Conservation (phyloP, 805 yeast species). For the Myxozyma lipomycoides region DNA sequence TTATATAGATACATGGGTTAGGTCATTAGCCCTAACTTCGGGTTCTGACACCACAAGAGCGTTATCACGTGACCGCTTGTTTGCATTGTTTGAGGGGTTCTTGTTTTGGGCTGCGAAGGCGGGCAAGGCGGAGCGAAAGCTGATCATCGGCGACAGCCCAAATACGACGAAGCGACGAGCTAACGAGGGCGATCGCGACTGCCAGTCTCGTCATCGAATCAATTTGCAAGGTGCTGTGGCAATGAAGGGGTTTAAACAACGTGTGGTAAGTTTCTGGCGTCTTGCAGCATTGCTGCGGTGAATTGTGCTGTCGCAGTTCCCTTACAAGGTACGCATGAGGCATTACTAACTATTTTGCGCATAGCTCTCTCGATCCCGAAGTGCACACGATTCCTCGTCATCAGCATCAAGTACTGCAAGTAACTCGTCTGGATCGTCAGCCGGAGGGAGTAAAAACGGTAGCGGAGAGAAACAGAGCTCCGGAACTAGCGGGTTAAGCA, state of each 20-base stretch:
- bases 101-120: background rate
- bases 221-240: slow-evolving; percentile 1
- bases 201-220: background rate
- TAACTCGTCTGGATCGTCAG: slow-evolving; percentile 10
- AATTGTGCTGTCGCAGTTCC: no score
- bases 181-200: background rate
- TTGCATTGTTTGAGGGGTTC: background rate
- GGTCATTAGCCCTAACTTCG: no score
- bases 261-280: slow-evolving; percentile 26
- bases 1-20: background rate
- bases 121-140: no score
- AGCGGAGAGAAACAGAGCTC: background rate
- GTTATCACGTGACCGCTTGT: background rate
- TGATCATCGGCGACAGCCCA: no score
- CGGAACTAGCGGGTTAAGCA: background rate
- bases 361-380: slow-evolving; percentile 31
- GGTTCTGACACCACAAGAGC: background rate
- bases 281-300: background rate
- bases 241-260: slow-evolving; percentile 35
- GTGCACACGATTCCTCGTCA: slow-evolving; percentile 25
- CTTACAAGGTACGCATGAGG: background rate
- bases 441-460: background rate
- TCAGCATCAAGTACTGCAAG: background rate
- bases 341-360: background rate
- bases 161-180: no score